These are phyloP conservation scores for Lachancea quebecensis DNA, from an alignment of 805 yeast genomes.

Conservation along the genomic window DNA sequence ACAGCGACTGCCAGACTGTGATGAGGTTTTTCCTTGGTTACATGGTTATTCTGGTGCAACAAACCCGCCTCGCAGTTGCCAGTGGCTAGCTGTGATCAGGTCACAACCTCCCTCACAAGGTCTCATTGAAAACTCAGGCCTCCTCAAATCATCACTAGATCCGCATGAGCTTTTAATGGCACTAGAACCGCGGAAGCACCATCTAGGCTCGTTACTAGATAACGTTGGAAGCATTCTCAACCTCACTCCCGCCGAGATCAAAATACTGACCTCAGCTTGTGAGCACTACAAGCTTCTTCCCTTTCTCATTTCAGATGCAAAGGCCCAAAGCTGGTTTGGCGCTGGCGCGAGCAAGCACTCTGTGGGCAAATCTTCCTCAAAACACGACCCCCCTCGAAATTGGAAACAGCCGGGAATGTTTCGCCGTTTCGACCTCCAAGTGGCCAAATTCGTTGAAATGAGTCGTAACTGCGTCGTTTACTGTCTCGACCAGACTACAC, in stretches of 20 bases:
- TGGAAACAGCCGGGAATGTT: constrained; percentile 59
- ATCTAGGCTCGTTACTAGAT: constrained; percentile 1
- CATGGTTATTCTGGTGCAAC: constrained; percentile 52
- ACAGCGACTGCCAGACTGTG: constrained; percentile 53
- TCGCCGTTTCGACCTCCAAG: constrained; percentile 82
- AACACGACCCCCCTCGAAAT: not conserved
- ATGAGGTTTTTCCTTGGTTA: constrained; percentile 79
- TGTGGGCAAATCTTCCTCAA: constrained; percentile 8
- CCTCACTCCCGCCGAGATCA: not conserved
- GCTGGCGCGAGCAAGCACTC: constrained; percentile 5
- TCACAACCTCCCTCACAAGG: constrained; percentile 14
- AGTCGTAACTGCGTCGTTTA: constrained; percentile 76
- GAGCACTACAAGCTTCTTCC: constrained; percentile 29
- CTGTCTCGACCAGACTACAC: constrained; percentile 41
- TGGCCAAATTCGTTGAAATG: constrained; percentile 60
- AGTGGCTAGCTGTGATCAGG: constrained; percentile 26
- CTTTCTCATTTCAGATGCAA: constrained; percentile 39
- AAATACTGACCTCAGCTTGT: constrained; percentile 14
- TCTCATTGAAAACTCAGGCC: constrained; percentile 32
- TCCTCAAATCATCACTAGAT: constrained; percentile 49
- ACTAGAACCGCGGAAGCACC: constrained; percentile 21
- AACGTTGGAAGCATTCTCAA: not conserved
- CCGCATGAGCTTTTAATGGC: constrained; percentile 48
- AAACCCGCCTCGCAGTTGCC: constrained; percentile 18
- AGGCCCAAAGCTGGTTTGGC: constrained; percentile 17